Conservation (phyloP, 2,329 filamentous ascomycete genomes). For the Sclerotinia trifoliorum region DNA sequence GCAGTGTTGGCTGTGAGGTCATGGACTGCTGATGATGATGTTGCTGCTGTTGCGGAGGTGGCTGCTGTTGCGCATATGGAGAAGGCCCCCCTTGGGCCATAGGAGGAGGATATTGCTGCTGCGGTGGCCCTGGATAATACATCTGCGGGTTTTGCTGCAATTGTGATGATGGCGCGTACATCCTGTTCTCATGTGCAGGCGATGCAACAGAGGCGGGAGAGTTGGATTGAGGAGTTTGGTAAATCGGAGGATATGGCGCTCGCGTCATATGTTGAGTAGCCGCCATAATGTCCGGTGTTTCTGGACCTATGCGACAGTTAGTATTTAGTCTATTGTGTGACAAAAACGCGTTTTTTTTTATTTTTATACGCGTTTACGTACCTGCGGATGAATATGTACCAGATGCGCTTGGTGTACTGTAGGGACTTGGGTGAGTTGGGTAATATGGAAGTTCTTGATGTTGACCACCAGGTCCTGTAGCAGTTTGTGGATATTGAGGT, state of each 20-base stretch:
- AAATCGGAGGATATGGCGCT: conserved; percentile 79
- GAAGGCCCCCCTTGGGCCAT: conserved; percentile 63
- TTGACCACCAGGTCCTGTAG: conserved; percentile 60
- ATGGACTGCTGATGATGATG: conserved; percentile 53
- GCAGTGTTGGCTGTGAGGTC: conserved; percentile 63
- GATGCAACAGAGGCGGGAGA: conserved; percentile 92
- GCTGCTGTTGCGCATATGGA: conserved; percentile 58
- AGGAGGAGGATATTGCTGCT: conserved; percentile 60
- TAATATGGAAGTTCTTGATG: conserved; percentile 75
- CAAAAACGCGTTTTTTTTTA: conserved; percentile 25
- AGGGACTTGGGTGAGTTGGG: conserved; percentile 75
- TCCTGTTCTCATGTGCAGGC: conserved; percentile 81
- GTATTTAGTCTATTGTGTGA: background rate
- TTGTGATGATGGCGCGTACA: conserved; percentile 81
- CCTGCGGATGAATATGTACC: conserved; percentile 86
- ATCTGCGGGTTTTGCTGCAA: conserved; percentile 77
- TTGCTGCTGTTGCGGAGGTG: conserved; percentile 42
- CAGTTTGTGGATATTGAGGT: conserved; percentile 66
- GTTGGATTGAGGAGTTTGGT: conserved; percentile 93
- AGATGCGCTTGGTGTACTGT: conserved; percentile 77
- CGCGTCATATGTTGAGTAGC: conserved; percentile 64
- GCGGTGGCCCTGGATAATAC: conserved; percentile 59
- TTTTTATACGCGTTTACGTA: conserved; percentile 49
- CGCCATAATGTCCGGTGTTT: conserved; percentile 67
- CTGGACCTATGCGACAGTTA: conserved; percentile 42